Evolutionary conservation across 2,329 filamentous ascomycete genomes (phyloP).

Genomic region (Aspergillus floridensis): DNA sequence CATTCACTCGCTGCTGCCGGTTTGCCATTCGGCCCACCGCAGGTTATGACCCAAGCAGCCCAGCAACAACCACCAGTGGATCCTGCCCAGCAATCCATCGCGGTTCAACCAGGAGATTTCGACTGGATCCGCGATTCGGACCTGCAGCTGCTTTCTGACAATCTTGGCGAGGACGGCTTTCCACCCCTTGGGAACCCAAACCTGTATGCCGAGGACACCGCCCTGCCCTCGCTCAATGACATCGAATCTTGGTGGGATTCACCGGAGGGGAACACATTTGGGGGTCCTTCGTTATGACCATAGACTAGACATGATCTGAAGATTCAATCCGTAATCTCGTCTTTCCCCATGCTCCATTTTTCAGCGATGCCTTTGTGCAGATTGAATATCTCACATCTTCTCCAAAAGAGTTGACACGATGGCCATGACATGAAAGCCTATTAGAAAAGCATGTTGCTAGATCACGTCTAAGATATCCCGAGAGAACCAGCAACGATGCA

Average conservation of each 20-base stretch:
- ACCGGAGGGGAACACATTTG: conserved; percentile 16
- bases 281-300: conserved; percentile 20
- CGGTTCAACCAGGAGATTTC: conserved; percentile 22
- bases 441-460: too few relatives aligned
- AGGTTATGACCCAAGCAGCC: not conserved
- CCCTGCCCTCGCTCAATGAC: conserved; percentile 23
- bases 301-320: not conserved
- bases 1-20: not conserved
- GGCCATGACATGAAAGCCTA: too few relatives aligned
- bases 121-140: conserved; percentile 33
- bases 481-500: too few relatives aligned
- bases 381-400: too few relatives aligned
- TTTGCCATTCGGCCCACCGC: conserved; percentile 1
- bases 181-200: conserved; percentile 16
- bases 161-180: conserved; percentile 17
- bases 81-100: conserved; percentile 11
- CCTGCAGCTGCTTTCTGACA: conserved; percentile 25
- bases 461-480: too few relatives aligned
- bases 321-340: not conserved
- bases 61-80: not conserved
- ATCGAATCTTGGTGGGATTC: conserved; percentile 36
- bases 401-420: too few relatives aligned
- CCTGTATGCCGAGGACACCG: conserved; percentile 11
- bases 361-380: too few relatives aligned
- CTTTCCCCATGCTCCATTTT: not conserved